Evolutionary conservation across 106 monocot species (phyloP).

Genomic region (Alisma plantagoaquatica): DNA sequence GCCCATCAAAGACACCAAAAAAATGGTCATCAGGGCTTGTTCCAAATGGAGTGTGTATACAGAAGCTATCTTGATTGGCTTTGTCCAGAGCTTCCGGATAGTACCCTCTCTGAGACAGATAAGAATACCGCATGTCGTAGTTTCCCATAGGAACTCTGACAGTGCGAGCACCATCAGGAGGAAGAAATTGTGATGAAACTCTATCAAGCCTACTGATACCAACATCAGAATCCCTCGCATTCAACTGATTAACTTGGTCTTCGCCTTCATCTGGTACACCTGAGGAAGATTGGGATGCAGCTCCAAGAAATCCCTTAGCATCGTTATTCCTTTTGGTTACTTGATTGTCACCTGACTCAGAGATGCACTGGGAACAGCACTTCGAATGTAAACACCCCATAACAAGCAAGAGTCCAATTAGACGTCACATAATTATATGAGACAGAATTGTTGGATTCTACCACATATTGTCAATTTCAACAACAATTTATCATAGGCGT

Average conservation of each 20-base stretch:
- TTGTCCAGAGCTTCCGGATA: constrained; percentile 92
- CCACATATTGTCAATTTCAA: no score
- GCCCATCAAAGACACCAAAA: constrained; percentile 98
- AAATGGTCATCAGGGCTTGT: constrained; percentile 82
- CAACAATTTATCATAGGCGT: no score
- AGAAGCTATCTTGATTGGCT: constrained; percentile 86
- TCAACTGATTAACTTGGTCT: constrained; percentile 39
- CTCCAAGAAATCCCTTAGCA: constrained; percentile 13
- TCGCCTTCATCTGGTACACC: constrained; percentile 27
- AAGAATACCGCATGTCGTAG: constrained; percentile 81
- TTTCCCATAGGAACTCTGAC: constrained; percentile 70
- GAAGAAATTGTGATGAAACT: constrained; percentile 89
- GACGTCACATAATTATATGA: no score
- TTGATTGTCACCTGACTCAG: constrained; percentile 21
- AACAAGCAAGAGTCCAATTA: no score
- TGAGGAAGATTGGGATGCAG: constrained; percentile 40
- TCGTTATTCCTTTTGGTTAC: constrained; percentile 20
- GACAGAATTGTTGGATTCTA: no score
- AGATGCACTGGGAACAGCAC: constrained; percentile 33
- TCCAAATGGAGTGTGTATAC: constrained; percentile 87
- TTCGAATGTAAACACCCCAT: constrained; percentile 86
- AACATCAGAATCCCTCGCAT: constrained; percentile 47
- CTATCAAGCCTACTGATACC: constrained; percentile 62
- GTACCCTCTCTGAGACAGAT: constrained; percentile 91
- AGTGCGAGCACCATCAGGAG: constrained; percentile 73